Conservation (phyloP, 2,329 filamentous ascomycete species). For the Trichoderma sp. region DNA sequence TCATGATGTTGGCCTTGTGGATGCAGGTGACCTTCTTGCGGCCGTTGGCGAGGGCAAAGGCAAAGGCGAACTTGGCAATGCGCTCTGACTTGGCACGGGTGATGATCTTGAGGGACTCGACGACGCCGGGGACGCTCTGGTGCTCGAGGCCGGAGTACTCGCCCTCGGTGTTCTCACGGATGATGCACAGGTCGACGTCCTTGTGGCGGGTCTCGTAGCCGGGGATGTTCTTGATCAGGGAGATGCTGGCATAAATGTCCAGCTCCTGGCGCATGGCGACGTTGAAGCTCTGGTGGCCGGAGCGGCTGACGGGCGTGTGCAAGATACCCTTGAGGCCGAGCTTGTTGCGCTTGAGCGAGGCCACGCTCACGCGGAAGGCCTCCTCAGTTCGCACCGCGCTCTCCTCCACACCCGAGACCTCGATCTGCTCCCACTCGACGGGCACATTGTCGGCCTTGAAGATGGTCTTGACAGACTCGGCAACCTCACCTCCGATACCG, state of each 20-base stretch:
- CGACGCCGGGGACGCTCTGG: slow-evolving; percentile 92
- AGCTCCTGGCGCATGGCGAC: slow-evolving; percentile 98
- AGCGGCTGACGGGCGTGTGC: slow-evolving; percentile 93
- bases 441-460: slow-evolving; percentile 99
- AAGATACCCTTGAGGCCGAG: slow-evolving; percentile 98
- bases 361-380: slow-evolving; percentile 91
- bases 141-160: slow-evolving; percentile 99
- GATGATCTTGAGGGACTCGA: slow-evolving; percentile 99
- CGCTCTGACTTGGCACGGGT: slow-evolving; percentile 98
- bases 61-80: slow-evolving; percentile 98
- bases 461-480: slow-evolving; percentile 96
- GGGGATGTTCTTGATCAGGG: slow-evolving; percentile 98
- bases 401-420: slow-evolving; percentile 85
- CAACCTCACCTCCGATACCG: slow-evolving; percentile 96
- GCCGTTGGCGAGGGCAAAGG: slow-evolving; percentile 97
- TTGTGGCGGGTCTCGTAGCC: slow-evolving; percentile 97
- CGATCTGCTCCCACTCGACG: slow-evolving; percentile 97
- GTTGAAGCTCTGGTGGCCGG: slow-evolving; percentile 99
- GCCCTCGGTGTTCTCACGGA: slow-evolving; percentile 99
- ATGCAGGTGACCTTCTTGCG: slow-evolving; percentile 99
- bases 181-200: slow-evolving; percentile 97
- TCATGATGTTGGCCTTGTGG: slow-evolving; percentile 99
- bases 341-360: slow-evolving; percentile 97
- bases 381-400: slow-evolving; percentile 83
- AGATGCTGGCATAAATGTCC: slow-evolving; percentile 98